Evolutionary conservation across 352 stramenopile genomes (phyloP), one percentile per base, ranked within the genome.

Genomic region (Phytophthora pisi): DNA sequence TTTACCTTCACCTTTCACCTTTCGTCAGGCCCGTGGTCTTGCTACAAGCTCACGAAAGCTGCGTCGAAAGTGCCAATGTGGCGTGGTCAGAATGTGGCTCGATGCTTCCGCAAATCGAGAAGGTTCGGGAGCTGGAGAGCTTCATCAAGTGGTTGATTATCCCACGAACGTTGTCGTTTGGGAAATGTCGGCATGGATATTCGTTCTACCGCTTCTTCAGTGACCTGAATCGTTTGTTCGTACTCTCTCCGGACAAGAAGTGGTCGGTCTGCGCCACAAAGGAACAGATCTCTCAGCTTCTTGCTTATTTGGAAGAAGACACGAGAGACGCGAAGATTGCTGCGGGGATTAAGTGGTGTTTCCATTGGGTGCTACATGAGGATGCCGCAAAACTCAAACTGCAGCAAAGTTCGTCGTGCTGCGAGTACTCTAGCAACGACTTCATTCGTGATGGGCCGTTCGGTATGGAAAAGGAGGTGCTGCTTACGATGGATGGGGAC

Each of bases 141-240:
- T 90, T 93, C 46, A 72, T 95, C 31, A 80, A 79, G 34, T 78
- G 69, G 61, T 61, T 72, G 5, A 66, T 93, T 34, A 77, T 92
- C 24, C 88, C 88, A 23, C 74, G 88, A 57, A 91, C 78, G 10
- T 43, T 88, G 16, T 63, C 76, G 10, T 72, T 92, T 31, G 86
- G 86, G 2, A 87, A 80, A 15, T 92, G 80, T 55, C 77, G 75
- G 0, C 51, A 74, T 11, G 75, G 70, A 1, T 90, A 83, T 43
- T 58, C 56, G 4, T 93, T 89, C 52, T 92, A 90, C 47, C 81
- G 78, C 4, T 94, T 94, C 50, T 82, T 74, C 36, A 78, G 82
- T 38, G 86, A 93, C 64, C 64, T 68, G 5, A 55, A 76, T 3
- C 73, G 74, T 18, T 57, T 96, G 10, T 96, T 86, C 36, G 54